Conservation (phyloP, 140 eudicot species). For the Senecio squalidus region DNA sequence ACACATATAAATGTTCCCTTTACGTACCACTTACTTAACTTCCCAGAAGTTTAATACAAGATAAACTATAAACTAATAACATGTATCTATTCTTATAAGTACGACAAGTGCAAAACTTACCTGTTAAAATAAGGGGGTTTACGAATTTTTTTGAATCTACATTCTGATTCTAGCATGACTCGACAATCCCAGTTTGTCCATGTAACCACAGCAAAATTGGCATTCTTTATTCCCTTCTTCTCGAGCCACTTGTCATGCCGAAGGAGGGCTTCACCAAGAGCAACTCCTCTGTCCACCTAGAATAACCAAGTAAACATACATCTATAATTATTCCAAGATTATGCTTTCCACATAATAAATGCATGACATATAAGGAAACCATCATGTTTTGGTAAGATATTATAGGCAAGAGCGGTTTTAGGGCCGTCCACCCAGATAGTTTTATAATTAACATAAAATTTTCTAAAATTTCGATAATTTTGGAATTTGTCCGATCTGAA, state of each 20-base stretch:
- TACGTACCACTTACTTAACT: neutral
- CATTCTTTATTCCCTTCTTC: constrained; percentile 69
- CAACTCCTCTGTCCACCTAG: constrained; percentile 91
- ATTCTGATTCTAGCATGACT: constrained; percentile 95
- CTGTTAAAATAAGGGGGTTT: constrained; percentile 90
- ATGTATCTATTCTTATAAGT: neutral
- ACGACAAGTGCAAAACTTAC: constrained; percentile 31
- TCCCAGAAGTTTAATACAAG: constrained; percentile 3
- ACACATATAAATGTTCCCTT: neutral
- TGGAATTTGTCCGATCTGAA: too few relatives aligned
- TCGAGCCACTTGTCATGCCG: constrained; percentile 97
- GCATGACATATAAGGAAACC: neutral
- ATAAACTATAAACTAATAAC: neutral
- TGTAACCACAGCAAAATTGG: constrained; percentile 90
- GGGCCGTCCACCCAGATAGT: too few relatives aligned
- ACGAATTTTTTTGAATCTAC: constrained; percentile 78
- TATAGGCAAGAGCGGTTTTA: too few relatives aligned
- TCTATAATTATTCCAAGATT: neutral
- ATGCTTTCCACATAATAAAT: constrained; percentile 2
- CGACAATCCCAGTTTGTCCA: constrained; percentile 98
- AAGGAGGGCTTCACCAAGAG: constrained; percentile 79
- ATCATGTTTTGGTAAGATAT: too few relatives aligned
- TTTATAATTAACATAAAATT: too few relatives aligned
- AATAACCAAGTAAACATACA: constrained; percentile 6
- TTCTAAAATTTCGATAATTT: too few relatives aligned